These are phyloP conservation scores for Caryopteris hybrid DNA, from an alignment of 305 asterid genomes.

Conservation along the genomic window DNA sequence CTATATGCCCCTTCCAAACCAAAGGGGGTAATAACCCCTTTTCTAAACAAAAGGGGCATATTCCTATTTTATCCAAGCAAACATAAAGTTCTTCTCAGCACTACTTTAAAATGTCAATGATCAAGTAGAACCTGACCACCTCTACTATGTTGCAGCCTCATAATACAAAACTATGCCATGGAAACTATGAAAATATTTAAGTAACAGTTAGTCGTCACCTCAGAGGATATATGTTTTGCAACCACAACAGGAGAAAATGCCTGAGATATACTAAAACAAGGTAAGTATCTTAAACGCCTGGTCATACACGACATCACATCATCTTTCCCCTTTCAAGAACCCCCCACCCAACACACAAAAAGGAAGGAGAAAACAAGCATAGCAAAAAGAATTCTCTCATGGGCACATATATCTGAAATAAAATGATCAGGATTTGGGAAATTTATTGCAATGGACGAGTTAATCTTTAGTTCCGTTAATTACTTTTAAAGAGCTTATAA, in stretches of 20 bases:
- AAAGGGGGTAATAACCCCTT: not conserved
- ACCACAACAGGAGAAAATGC: not conserved
- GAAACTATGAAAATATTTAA: not conserved
- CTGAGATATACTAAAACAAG: not conserved
- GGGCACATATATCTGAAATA: not conserved
- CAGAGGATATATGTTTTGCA: not conserved
- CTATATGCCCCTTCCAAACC: not conserved
- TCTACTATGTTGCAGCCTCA: not conserved
- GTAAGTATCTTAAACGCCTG: not conserved
- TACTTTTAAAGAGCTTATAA: not conserved
- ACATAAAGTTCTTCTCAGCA: not conserved
- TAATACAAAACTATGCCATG: not conserved
- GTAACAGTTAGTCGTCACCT: not conserved
- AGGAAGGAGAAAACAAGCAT: not conserved
- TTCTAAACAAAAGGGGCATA: not conserved
- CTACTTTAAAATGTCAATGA: not conserved
- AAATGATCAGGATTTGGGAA: not conserved
- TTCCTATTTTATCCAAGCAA: not conserved
- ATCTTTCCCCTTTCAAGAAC: not conserved
- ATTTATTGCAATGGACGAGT: not conserved
- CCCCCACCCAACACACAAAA: not conserved
- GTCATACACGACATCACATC: not conserved
- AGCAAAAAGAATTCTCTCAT: not conserved
- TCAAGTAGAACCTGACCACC: not conserved
- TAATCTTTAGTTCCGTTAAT: not conserved